phyloP scores from a whole-genome alignment of 805 yeast genomes.

The Ogataea populi-albae region DNA sequence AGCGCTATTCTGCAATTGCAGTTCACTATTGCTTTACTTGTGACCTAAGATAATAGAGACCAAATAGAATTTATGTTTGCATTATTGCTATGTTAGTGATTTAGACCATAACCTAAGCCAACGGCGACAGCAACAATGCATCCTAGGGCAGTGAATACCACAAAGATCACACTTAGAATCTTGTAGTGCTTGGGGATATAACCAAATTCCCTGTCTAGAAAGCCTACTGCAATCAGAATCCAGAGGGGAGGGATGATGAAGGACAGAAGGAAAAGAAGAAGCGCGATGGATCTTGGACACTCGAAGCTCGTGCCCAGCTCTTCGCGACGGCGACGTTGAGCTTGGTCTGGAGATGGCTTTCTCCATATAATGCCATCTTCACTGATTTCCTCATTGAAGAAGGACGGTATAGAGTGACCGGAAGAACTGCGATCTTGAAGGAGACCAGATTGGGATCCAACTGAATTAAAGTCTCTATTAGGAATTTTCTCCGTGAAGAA shows the following conservation, averaged over 20 bases:
- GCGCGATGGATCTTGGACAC: constrained; percentile 18
- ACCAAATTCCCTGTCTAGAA: constrained; percentile 26
- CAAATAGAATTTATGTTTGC: too few relatives aligned
- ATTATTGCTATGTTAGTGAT: constrained; percentile 5
- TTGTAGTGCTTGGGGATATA: constrained; percentile 21
- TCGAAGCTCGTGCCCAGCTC: not conserved
- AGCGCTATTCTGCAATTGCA: too few relatives aligned
- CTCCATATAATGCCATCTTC: not conserved
- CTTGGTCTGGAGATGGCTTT: not conserved
- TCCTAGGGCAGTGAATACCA: constrained; percentile 16
- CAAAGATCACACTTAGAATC: constrained; percentile 19
- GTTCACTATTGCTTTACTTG: too few relatives aligned
- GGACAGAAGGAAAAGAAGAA: constrained; percentile 20
- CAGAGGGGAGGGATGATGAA: constrained; percentile 31
- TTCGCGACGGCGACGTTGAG: constrained; percentile 4
- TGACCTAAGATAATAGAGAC: too few relatives aligned
- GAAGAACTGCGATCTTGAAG: constrained; percentile 3
- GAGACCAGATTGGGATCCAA: constrained; percentile 13
- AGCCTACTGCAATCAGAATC: constrained; percentile 27
- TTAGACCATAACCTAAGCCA: constrained; percentile 28
- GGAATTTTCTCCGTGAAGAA: constrained; percentile 5
- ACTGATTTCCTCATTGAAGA: too few relatives aligned
- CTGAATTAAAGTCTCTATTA: constrained; percentile 10
- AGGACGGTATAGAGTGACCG: too few relatives aligned
- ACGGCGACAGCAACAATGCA: constrained; percentile 25